Evolutionary conservation across 192 early-diverging fungal genomes (phyloP), one percentile per base, ranked within the genome.

Genomic region (Coemansia sp.): DNA sequence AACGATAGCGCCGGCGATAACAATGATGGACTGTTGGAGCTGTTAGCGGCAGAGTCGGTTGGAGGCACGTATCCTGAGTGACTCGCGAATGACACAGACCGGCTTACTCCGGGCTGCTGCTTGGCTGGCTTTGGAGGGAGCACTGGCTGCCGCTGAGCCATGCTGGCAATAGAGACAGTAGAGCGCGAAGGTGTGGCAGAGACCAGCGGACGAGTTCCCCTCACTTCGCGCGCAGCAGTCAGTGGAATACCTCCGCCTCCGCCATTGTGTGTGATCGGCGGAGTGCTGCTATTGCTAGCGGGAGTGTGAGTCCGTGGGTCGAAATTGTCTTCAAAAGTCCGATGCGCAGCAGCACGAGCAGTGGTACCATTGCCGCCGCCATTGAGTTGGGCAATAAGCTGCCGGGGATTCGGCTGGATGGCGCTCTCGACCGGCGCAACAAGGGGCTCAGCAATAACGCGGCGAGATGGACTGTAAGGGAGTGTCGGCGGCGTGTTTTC

Each of bases 271-370:
- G 24, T 17, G 69, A 27, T 56, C 45, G 36, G 41, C 40, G 5
- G 29, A 53, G 29, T 13, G 40, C 61, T 60, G 56, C 15, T 69
- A 31, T 39, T 70, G 61, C 36, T 56, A 55, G 41, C 11, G 19
- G 11, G 55, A 44, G n/a, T 40, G 34, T 36, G 64, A 17, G 50
- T 20, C 15, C 24, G 19, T 29, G 77, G 77, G 34, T 71, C 69
- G 60, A 80, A 80, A 61, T 61, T 80, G 50, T 80, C 73, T 45
- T 74, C 65, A 31, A 80, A 80, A 4, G 69, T 69, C 22, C 53
- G 29, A 29, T n/a, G 10, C 10, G 15, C 22, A 31, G 53, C 27
- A 3, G 24, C 27, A 12, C 53, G 53, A 31, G 53, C 20, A 13
- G 41, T 31, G 15, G 20, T 55, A 32, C 59, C 65, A 20, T 15